These are phyloP conservation scores for Tremella yokohamensis DNA, from an alignment of 768 basidiomycete species.

Conservation along the genomic window DNA sequence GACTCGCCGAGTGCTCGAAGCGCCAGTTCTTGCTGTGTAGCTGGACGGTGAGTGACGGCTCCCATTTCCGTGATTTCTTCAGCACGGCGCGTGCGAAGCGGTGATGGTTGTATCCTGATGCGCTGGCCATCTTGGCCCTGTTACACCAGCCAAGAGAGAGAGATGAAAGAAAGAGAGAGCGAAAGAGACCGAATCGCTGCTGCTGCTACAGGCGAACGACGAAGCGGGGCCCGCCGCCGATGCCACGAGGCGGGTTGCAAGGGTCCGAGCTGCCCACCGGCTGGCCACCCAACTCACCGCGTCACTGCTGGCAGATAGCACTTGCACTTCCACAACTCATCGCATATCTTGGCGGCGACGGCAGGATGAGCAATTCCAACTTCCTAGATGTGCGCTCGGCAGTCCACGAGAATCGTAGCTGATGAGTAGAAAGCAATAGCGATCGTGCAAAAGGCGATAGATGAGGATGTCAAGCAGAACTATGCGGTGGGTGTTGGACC, in stretches of 20 bases:
- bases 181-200: too few relatives aligned
- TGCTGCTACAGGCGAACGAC: too few relatives aligned
- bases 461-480: constrained; percentile 86
- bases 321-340: too few relatives aligned
- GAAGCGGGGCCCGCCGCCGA: not conserved
- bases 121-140: constrained; percentile 43
- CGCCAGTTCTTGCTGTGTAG: constrained; percentile 52
- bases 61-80: constrained; percentile 51
- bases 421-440: constrained; percentile 70
- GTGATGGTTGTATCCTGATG: constrained; percentile 52
- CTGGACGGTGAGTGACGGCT: constrained; percentile 52
- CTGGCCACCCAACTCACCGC: not conserved
- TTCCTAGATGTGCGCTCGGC: constrained; percentile 49
- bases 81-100: constrained; percentile 52
- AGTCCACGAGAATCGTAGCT: constrained; percentile 8
- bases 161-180: too few relatives aligned
- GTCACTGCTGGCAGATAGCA: not conserved
- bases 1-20: constrained; percentile 52
- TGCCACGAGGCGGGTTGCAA: not conserved
- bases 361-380: constrained; percentile 47
- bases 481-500: constrained; percentile 57
- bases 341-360: too few relatives aligned
- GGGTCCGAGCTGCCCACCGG: not conserved
- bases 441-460: constrained; percentile 86
- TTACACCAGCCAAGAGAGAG: too few relatives aligned